phyloP scores from a whole-genome alignment of 2,329 filamentous ascomycete genomes.

The Dactylellina parvicollis region DNA sequence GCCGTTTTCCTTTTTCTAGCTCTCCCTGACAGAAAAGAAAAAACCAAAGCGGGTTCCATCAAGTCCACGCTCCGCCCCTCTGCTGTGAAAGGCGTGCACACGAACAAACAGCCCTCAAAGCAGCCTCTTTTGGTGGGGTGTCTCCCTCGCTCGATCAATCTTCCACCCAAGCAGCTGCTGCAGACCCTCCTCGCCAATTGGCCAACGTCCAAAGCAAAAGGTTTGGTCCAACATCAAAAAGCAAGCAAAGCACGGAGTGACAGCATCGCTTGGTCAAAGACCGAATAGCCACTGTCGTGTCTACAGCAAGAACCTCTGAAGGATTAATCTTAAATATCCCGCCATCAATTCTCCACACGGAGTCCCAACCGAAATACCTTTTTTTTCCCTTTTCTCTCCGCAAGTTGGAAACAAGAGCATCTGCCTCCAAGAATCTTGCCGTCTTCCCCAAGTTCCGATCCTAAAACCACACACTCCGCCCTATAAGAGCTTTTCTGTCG shows the following conservation, averaged over 20 bases:
- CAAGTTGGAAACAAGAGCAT: slow-evolving; percentile 6
- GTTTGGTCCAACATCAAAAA: slow-evolving; percentile 18
- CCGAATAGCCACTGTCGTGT: slow-evolving; percentile 39
- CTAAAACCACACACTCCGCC: slow-evolving; percentile 35
- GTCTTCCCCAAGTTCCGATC: slow-evolving; percentile 28
- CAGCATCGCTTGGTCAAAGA: slow-evolving; percentile 22
- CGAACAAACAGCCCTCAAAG: slow-evolving; percentile 33
- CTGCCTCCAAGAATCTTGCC: not conserved
- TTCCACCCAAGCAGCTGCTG: slow-evolving; percentile 4
- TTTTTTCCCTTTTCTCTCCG: not conserved
- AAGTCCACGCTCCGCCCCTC: not conserved
- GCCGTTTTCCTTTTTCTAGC: slow-evolving; percentile 4
- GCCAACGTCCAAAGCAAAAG: not conserved
- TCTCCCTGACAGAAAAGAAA: slow-evolving; percentile 4
- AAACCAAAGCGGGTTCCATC: not conserved
- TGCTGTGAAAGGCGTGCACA: not conserved
- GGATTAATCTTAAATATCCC: slow-evolving; percentile 39
- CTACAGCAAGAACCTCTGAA: slow-evolving; percentile 43
- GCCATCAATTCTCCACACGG: not conserved
- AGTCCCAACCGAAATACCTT: not conserved
- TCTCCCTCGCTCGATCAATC: not conserved
- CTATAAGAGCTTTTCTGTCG: slow-evolving; percentile 21
- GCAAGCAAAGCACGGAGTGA: slow-evolving; percentile 19
- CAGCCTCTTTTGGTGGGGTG: slow-evolving; percentile 44
- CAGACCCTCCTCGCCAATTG: slow-evolving; percentile 15